These are phyloP conservation scores for Sphaerulina vaccinii DNA, from an alignment of 2,329 filamentous ascomycete species.

Conservation along the genomic window DNA sequence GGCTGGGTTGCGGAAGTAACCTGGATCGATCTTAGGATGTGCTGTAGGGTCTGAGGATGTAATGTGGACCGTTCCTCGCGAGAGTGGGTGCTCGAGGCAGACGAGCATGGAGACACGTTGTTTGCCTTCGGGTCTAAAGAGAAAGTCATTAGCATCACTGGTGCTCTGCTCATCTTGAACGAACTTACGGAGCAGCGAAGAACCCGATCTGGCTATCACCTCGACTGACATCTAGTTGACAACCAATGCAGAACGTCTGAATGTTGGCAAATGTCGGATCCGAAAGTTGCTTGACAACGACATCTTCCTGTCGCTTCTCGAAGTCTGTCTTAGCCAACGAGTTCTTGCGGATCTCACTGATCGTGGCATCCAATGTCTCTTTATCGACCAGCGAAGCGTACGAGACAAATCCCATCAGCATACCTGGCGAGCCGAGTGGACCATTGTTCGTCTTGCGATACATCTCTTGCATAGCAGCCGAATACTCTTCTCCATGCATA, in stretches of 20 bases:
- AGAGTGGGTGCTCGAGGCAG: slow-evolving; percentile 33
- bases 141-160: not conserved
- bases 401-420: slow-evolving; percentile 39
- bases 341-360: slow-evolving; percentile 34
- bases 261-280: slow-evolving; percentile 40
- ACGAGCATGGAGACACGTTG: slow-evolving; percentile 34
- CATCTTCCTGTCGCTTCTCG: slow-evolving; percentile 38
- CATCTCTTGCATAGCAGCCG: slow-evolving; percentile 35
- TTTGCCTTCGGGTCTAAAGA: slow-evolving; percentile 30
- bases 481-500: slow-evolving; percentile 38
- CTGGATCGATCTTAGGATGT: slow-evolving; percentile 36
- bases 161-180: too few species aligned
- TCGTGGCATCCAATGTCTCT: slow-evolving; percentile 33
- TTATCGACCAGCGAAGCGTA: slow-evolving; percentile 35
- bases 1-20: slow-evolving; percentile 33
- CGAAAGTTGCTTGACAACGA: slow-evolving; percentile 36
- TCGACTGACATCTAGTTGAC: slow-evolving; percentile 33
- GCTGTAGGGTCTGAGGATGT: slow-evolving; percentile 26
- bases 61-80: slow-evolving; percentile 36
- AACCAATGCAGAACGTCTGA: slow-evolving; percentile 39
- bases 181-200: slow-evolving; percentile 32
- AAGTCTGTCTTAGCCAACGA: slow-evolving; percentile 39
- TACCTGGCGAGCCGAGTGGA: slow-evolving; percentile 38
- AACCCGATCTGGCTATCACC: slow-evolving; percentile 34
- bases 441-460: slow-evolving; percentile 38